Percentiles rank a stretch among this genome's conserved stretches.
Evolutionary conservation across 768 basidiomycete species (phyloP).

Genomic region (Suillus cothurnatus): DNA sequence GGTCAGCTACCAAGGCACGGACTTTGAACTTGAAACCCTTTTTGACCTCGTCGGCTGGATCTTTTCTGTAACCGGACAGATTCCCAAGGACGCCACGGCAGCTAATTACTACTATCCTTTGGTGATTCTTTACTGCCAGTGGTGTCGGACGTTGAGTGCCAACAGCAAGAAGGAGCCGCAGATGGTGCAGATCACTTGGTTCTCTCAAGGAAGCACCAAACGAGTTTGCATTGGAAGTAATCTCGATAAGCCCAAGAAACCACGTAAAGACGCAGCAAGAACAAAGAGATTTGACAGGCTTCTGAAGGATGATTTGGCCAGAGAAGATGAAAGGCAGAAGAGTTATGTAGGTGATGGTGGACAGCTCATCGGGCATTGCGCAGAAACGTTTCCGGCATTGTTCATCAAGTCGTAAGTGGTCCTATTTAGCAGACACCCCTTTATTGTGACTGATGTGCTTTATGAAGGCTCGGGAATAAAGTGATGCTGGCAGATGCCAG

Average conservation of each 20-base stretch:
- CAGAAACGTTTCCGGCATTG: not conserved
- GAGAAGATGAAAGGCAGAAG: too few relatives aligned
- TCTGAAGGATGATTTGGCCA: too few relatives aligned
- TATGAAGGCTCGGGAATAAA: not conserved
- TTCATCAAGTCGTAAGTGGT: constrained; percentile 4
- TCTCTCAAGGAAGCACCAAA: not conserved
- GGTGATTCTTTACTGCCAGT: not conserved
- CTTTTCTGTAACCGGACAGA: constrained; percentile 4
- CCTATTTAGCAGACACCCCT: not conserved
- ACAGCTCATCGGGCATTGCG: constrained; percentile 3
- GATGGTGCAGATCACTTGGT: constrained; percentile 10
- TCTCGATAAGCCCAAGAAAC: too few relatives aligned
- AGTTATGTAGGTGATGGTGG: too few relatives aligned
- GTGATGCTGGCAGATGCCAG: not conserved
- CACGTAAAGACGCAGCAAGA: not conserved
- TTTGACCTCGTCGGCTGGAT: constrained; percentile 10
- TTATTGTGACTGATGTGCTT: not conserved
- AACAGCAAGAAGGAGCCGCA: not conserved
- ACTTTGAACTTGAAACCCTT: constrained; percentile 3
- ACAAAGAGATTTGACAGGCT: too few relatives aligned
- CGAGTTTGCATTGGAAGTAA: too few relatives aligned
- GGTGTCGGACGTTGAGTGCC: too few relatives aligned
- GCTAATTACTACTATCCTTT: constrained; percentile 9
- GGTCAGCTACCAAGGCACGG: not conserved
- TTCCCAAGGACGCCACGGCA: not conserved